Evolutionary conservation across 768 basidiomycete species (phyloP).

Genomic region (Pulveroboletus sp.): DNA sequence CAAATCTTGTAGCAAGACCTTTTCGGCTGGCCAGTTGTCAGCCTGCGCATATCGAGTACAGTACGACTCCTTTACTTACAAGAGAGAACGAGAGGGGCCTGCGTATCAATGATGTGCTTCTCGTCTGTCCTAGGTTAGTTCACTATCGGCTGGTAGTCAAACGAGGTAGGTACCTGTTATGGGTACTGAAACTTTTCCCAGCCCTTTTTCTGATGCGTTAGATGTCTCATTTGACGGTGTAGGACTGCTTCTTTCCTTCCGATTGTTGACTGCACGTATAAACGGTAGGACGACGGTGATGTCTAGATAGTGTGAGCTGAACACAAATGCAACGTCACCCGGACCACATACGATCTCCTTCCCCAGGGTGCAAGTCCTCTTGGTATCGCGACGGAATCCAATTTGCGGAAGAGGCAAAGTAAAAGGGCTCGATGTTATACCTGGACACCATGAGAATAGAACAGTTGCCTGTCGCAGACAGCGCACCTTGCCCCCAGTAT

Average conservation of each 20-base stretch:
- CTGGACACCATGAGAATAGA: constrained; percentile 20
- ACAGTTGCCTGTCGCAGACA: constrained; percentile 5
- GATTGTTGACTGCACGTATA: constrained; percentile 37
- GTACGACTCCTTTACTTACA: constrained; percentile 21
- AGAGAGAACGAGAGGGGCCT: constrained; percentile 41
- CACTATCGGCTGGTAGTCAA: neutral
- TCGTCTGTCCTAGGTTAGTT: constrained; percentile 13
- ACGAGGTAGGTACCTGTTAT: constrained; percentile 12
- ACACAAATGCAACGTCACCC: constrained; percentile 8
- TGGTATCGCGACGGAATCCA: constrained; percentile 68
- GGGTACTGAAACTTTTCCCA: constrained; percentile 1
- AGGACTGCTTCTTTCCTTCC: constrained; percentile 7
- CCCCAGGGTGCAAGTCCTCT: constrained; percentile 42
- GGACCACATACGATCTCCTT: constrained; percentile 45
- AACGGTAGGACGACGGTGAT: constrained; percentile 55
- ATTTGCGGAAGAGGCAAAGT: constrained; percentile 57
- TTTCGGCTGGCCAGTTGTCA: constrained; percentile 8
- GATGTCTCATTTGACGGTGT: constrained; percentile 14
- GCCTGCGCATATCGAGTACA: neutral
- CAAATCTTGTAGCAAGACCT: constrained; percentile 38
- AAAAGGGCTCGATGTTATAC: constrained; percentile 60
- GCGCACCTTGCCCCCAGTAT: constrained; percentile 52
- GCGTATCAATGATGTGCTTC: constrained; percentile 44
- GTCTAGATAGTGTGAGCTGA: constrained; percentile 34
- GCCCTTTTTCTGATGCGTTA: neutral